Conservation (phyloP, 1,284 basidiomycete genomes). For the Marasmius tenuissimus region DNA sequence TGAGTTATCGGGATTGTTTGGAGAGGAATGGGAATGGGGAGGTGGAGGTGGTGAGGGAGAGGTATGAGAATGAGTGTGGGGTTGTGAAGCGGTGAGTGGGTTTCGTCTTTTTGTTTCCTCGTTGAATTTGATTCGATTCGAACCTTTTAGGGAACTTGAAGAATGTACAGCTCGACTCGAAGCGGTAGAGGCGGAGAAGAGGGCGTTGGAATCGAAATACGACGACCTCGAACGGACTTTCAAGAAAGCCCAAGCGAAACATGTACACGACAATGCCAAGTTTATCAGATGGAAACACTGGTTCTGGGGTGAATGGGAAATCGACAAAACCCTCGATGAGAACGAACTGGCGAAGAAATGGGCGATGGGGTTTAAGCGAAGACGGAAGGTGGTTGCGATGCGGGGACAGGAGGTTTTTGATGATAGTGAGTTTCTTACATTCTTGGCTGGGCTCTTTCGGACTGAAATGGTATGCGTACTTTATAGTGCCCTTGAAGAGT, state of each 20-base stretch:
- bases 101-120: not conserved
- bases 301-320: slow-evolving; percentile 33
- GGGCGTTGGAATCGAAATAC: slow-evolving; percentile 41
- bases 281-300: slow-evolving; percentile 48
- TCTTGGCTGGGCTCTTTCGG: too few species aligned
- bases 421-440: slow-evolving; percentile 7
- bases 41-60: slow-evolving; percentile 19
- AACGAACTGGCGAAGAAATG: slow-evolving; percentile 16
- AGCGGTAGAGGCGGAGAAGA: too few species aligned
- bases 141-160: too few species aligned
- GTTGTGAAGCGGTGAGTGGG: slow-evolving; percentile 12
- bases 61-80: slow-evolving; percentile 18
- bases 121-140: too few species aligned
- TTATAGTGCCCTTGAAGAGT: not conserved
- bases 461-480: too few species aligned
- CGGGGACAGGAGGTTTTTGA: not conserved
- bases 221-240: slow-evolving; percentile 38
- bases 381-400: not conserved
- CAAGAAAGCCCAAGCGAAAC: slow-evolving; percentile 40
- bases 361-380: not conserved
- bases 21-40: slow-evolving; percentile 30
- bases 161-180: too few species aligned
- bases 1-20: slow-evolving; percentile 33
- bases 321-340: slow-evolving; percentile 14
- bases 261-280: slow-evolving; percentile 47